phyloP scores from a whole-genome alignment of 2,329 filamentous ascomycete species.

The Tolypocladium guangdongense region DNA sequence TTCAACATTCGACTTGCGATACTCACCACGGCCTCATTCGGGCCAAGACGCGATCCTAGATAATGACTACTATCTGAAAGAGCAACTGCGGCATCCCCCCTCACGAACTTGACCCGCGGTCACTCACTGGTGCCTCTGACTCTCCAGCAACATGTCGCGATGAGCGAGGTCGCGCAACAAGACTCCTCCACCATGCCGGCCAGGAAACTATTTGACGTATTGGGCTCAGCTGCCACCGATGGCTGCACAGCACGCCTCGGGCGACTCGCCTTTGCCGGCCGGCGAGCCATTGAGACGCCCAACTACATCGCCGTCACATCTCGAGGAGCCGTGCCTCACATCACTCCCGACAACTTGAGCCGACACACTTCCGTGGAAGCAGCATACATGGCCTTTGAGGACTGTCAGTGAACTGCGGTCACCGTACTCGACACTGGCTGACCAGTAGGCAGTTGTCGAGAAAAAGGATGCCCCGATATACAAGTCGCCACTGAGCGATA shows the following conservation, averaged over 20 bases:
- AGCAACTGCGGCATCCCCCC: neutral
- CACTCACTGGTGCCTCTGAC: neutral
- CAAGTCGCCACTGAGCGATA: slow-evolving; percentile 20
- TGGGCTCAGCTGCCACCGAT: slow-evolving; percentile 28
- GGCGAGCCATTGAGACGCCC: slow-evolving; percentile 66
- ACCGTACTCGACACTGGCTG: neutral
- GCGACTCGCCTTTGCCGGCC: slow-evolving; percentile 47
- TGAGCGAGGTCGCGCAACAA: slow-evolving; percentile 13
- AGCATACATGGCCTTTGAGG: slow-evolving; percentile 77
- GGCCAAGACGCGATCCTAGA: no score
- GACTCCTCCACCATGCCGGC: slow-evolving; percentile 11
- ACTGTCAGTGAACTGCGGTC: slow-evolving; percentile 55
- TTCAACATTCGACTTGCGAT: neutral
- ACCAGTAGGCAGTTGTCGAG: slow-evolving; percentile 38
- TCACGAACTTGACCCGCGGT: neutral
- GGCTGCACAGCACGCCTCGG: slow-evolving; percentile 53
- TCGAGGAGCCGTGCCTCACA: slow-evolving; percentile 73
- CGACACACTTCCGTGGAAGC: slow-evolving; percentile 56
- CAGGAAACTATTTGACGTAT: slow-evolving; percentile 31
- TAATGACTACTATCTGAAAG: neutral
- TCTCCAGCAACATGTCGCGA: slow-evolving; percentile 12
- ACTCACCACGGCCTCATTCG: neutral
- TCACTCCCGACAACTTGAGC: slow-evolving; percentile 72
- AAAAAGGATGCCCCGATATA: slow-evolving; percentile 39
- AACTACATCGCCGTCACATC: slow-evolving; percentile 73